phyloP scores from a whole-genome alignment of 768 basidiomycete species.

The Imleria badia region DNA sequence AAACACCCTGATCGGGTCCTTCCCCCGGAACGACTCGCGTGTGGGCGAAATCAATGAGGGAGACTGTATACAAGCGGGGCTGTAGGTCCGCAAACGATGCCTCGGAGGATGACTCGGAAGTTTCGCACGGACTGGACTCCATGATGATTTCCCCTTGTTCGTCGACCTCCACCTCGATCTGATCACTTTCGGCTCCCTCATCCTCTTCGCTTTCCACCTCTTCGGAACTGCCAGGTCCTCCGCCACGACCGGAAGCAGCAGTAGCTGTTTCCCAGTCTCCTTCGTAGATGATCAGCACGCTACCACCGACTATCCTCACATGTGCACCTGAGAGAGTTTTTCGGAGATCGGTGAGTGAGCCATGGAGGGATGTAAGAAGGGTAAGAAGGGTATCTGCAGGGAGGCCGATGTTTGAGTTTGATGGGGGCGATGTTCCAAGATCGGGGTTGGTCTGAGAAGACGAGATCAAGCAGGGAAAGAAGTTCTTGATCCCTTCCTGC shows the following conservation, averaged over 20 bases:
- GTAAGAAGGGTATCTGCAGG: conserved; percentile 52
- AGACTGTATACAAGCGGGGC: conserved; percentile 50
- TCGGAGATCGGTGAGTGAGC: conserved; percentile 52
- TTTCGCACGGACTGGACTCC: conserved; percentile 17
- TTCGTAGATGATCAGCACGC: conserved; percentile 81
- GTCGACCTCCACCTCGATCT: conserved; percentile 37
- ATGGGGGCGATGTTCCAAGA: background rate
- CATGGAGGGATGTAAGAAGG: conserved; percentile 55
- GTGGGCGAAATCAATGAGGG: conserved; percentile 95
- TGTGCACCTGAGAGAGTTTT: conserved; percentile 53
- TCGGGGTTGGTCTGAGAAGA: conserved; percentile 10
- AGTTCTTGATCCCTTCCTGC: conserved; percentile 69
- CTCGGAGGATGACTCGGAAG: conserved; percentile 35
- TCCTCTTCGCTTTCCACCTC: conserved; percentile 34
- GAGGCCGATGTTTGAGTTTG: conserved; percentile 44
- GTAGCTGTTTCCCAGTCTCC: conserved; percentile 47
- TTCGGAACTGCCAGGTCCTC: conserved; percentile 14
- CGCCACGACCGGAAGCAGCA: conserved; percentile 37
- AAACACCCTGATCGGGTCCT: conserved; percentile 78
- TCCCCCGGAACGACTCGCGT: conserved; percentile 62
- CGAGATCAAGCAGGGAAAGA: conserved; percentile 61
- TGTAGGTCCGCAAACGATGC: conserved; percentile 26
- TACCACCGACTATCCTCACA: conserved; percentile 79
- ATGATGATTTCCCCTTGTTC: conserved; percentile 24
- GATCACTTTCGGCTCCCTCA: conserved; percentile 39